These are phyloP conservation scores for Thalassiosira pacifica DNA, from an alignment of 352 stramenopile genomes.

Conservation along the genomic window DNA sequence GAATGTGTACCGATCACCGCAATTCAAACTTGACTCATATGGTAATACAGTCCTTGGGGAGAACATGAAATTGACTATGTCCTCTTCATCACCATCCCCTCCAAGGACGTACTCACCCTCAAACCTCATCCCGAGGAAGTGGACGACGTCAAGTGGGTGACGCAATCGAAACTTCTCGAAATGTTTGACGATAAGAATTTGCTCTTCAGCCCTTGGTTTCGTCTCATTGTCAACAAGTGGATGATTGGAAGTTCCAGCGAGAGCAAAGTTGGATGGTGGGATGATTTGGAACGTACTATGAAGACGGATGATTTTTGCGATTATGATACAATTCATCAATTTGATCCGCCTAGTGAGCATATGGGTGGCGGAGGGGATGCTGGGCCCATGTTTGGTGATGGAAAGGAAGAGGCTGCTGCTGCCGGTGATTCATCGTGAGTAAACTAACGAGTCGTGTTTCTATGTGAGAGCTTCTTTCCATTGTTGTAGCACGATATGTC, in stretches of 20 bases:
- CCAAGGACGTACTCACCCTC: slow-evolving; percentile 87
- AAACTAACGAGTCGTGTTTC: not conserved
- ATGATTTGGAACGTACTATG: slow-evolving; percentile 86
- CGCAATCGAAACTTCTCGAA: slow-evolving; percentile 56
- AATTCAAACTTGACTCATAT: not conserved
- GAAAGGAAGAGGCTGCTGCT: slow-evolving; percentile 81
- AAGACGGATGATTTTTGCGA: slow-evolving; percentile 86
- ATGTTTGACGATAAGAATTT: slow-evolving; percentile 71
- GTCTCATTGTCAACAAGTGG: slow-evolving; percentile 88
- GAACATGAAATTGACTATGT: slow-evolving; percentile 99
- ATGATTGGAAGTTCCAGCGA: slow-evolving; percentile 69
- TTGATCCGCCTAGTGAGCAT: slow-evolving; percentile 89
- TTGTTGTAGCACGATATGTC: not conserved
- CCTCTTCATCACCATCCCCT: slow-evolving; percentile 84
- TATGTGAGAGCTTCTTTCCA: not conserved
- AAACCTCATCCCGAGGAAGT: slow-evolving; percentile 94
- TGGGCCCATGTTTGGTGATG: slow-evolving; percentile 69
- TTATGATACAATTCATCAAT: slow-evolving; percentile 87
- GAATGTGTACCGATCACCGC: not conserved
- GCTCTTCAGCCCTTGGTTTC: slow-evolving; percentile 76
- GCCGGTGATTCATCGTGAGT: slow-evolving; percentile 6
- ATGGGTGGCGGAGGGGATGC: slow-evolving; percentile 85
- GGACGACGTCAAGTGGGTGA: slow-evolving; percentile 79
- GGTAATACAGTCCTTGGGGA: slow-evolving; percentile 89
- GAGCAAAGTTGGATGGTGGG: slow-evolving; percentile 86